These are phyloP conservation scores for Ambrosia artemisiifolia DNA, from an alignment of 129 eudicot species.

Conservation along the genomic window DNA sequence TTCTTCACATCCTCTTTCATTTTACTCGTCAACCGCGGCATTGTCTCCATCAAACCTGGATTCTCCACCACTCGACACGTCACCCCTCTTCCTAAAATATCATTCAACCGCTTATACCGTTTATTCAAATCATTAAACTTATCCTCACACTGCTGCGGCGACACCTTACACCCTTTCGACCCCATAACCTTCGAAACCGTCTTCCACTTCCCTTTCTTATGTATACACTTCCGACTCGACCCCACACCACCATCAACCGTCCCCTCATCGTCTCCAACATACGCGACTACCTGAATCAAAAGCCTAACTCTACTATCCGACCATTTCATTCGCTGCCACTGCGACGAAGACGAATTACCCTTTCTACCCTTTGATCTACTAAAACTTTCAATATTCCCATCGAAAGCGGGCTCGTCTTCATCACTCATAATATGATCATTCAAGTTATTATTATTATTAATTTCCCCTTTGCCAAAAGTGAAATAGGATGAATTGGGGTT, in stretches of 20 bases:
- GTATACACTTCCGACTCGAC: constrained; percentile 39
- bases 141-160: constrained; percentile 84
- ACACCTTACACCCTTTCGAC: constrained; percentile 53
- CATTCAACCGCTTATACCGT: constrained; percentile 66
- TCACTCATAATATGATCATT: constrained; percentile 42
- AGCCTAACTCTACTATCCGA: constrained; percentile 58
- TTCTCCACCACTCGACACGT: constrained; percentile 66
- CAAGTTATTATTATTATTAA: neutral
- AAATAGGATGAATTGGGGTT: constrained; percentile 32
- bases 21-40: constrained; percentile 51
- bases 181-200: constrained; percentile 61
- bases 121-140: constrained; percentile 75
- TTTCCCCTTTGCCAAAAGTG: constrained; percentile 46
- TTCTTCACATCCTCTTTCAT: constrained; percentile 67
- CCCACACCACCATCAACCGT: constrained; percentile 20
- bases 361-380: constrained; percentile 35
- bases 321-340: constrained; percentile 84
- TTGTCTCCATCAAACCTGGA: constrained; percentile 50
- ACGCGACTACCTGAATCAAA: constrained; percentile 59
- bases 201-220: constrained; percentile 76
- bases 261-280: constrained; percentile 63
- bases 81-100: constrained; percentile 67
- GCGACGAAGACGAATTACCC: constrained; percentile 28
- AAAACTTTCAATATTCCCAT: constrained; percentile 30
- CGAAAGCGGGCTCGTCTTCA: constrained; percentile 56